phyloP scores from a whole-genome alignment of 2,329 filamentous ascomycete species.

The Fusarium virguliforme region DNA sequence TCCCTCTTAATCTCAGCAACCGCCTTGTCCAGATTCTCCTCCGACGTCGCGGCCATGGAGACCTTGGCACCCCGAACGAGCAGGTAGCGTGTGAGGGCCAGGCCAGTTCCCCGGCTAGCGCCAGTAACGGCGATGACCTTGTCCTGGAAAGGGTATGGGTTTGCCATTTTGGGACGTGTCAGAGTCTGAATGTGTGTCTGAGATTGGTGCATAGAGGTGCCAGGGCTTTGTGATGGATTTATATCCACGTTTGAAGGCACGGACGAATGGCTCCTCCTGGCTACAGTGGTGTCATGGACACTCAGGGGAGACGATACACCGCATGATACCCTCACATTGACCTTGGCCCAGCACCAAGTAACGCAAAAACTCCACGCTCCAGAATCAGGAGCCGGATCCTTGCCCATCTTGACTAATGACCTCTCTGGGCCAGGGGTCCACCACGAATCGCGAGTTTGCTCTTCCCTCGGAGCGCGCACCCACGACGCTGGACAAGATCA shows the following conservation, averaged over 20 bases:
- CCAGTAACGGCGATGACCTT: conserved; percentile 78
- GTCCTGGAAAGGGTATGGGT: conserved; percentile 46
- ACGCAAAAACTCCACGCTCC: conserved; percentile 4
- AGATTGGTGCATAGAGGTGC: not conserved
- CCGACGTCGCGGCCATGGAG: conserved; percentile 52
- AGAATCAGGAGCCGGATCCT: conserved; percentile 16
- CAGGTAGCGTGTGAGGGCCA: conserved; percentile 66
- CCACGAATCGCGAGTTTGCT: conserved; percentile 22
- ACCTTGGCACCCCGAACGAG: conserved; percentile 59
- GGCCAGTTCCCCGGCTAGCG: conserved; percentile 71
- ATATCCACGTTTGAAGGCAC: conserved; percentile 20
- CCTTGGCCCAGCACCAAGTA: not conserved
- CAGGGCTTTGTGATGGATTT: conserved; percentile 18
- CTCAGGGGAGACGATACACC: not conserved
- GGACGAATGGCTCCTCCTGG: conserved; percentile 1
- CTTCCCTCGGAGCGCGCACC: conserved; percentile 25
- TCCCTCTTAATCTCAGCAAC: conserved; percentile 45
- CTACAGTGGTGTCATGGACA: not conserved
- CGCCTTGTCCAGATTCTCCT: conserved; percentile 50
- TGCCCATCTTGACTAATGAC: conserved; percentile 13
- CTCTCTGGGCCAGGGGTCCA: not conserved
- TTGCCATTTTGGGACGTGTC: conserved; percentile 38
- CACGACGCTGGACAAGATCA: conserved; percentile 17
- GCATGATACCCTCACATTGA: conserved; percentile 6
- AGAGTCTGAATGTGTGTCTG: not conserved